Evolutionary conservation across 441 rosid species (phyloP).

Genomic region (Brassica hybrid): DNA sequence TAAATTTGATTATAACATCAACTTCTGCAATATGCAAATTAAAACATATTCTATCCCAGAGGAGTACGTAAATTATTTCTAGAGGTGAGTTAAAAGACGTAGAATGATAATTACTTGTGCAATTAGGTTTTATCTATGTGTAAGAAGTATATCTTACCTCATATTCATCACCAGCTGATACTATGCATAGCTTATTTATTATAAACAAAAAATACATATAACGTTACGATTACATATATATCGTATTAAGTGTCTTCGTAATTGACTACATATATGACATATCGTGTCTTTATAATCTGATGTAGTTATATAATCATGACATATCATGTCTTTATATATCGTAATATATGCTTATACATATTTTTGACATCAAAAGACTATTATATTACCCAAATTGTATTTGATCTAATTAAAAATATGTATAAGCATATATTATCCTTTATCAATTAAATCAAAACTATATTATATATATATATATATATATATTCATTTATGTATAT

Average conservation of each 20-base stretch:
- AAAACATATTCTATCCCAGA: neutral
- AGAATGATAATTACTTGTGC: neutral
- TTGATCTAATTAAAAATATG: too few relatives aligned
- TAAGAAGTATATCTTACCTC: neutral
- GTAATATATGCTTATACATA: too few relatives aligned
- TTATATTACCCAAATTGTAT: too few relatives aligned
- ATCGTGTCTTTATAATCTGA: too few relatives aligned
- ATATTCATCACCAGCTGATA: neutral
- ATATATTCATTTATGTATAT: neutral
- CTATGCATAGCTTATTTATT: neutral
- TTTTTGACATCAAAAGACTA: too few relatives aligned
- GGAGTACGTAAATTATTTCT: neutral
- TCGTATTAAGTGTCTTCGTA: neutral
- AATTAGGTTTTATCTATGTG: neutral
- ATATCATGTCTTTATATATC: too few relatives aligned
- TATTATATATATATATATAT: too few relatives aligned
- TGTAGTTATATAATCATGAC: neutral
- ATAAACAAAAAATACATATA: neutral
- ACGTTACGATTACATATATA: neutral
- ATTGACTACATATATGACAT: neutral
- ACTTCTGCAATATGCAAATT: constrained; percentile 17
- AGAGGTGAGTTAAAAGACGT: neutral
- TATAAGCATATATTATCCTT: too few relatives aligned
- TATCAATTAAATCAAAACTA: too few relatives aligned
- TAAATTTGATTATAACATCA: constrained; percentile 11